Base-by-base conservation (phyloP, 2,329 filamentous ascomycete genomes). In the Trichoderma atroviride region DNA sequence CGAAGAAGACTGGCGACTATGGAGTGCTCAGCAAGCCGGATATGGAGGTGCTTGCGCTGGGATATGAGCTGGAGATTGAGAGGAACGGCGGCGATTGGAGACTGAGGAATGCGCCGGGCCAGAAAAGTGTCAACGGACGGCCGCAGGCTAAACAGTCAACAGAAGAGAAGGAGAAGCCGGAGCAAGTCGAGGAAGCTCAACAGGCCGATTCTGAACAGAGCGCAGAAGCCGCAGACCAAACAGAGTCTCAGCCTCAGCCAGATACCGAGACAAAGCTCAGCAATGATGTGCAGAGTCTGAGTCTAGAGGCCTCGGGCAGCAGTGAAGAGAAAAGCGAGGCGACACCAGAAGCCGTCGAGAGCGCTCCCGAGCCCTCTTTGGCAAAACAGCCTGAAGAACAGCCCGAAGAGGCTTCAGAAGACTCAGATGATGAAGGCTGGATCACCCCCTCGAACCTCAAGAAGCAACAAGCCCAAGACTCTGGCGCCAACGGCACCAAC, bases 21-120 rank as follows among this genome's bases (percentile, higher is more conserved):
- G 88, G 91, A 13, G 95, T 97, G 0, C 83, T 99, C 70, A 97
- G 94, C 81, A 89, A 87, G 77, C 92, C 94, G 1, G 96, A 99
- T 88, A 83, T 98, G 71, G 92, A 96, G 74, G 87, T 99, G 52
- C 83, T 98, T 76, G 96, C 95, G 10, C 83, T 99, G 68, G 92
- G 93, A 0, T 98, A 98, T 79, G 96, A 99, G 78, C 79, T 98
- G n/a, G 95, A 98, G 75, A 92, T 92, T 75, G 94, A 98, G 83
- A 85, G 90, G 70, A 96, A 97, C 78, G 89, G 90, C n/a, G 94
- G 94, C 2, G 90, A 97, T 78, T 97, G 93, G 91, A 87, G 94
- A 70, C 76, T 97, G 79, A 86, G 94, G 71, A 92, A 87, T 69
- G 86, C 87, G 3, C 95, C 95, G 0, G 91, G 90, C 0, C 94